Base-by-base conservation (phyloP, 306 rosid genomes). In the Quercus variabilis region DNA sequence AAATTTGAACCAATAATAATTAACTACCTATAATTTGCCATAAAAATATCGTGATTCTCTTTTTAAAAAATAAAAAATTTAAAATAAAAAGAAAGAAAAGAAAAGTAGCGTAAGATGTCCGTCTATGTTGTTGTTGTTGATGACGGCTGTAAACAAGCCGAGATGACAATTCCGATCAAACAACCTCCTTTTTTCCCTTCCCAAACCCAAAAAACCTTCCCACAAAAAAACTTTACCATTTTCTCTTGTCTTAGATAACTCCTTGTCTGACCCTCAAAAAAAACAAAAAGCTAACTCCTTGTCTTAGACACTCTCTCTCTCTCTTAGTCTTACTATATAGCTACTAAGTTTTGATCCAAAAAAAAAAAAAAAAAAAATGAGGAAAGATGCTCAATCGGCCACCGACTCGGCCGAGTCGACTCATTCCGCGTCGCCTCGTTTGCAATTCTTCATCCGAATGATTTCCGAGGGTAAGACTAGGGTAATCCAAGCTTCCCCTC, bases 361-460 rank as follows among this genome's bases (percentile, higher is more conserved):
- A 4, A 30, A 4, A 30, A 30, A 4, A 4, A 31, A 4, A 31
- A 31, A 31, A 31, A 31, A 31, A 70, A 92, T 89, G 99, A 83
- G 90, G 83, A 91, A 77, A 57, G 89, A 79, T 17, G 79, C 81
- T 19, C 78, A 81, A 54, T 80, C 84, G 28, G 49, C 83, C 83
- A 35, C 68, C 79, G 15, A 31, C 77, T 0, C 69, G 68, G 19
- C 74, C 35, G 76, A 65, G 75, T 77, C 73, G 8, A 76, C 73
- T 76, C 78, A 81, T 65, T 74, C 85, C 38, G 38, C 0, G 4
- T 55, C 80, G 6, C 55, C 74, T 41, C 41, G 35, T 78, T 79
- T 90, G 49, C 95, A 91, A 60, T 91, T 93, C 82, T 93, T 91
- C 83, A 73, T 91, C 19, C 80, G 91, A 33, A 90, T 80, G 85